Conservation (phyloP, 345 rosid genomes). For the Microthlaspi erraticum region DNA sequence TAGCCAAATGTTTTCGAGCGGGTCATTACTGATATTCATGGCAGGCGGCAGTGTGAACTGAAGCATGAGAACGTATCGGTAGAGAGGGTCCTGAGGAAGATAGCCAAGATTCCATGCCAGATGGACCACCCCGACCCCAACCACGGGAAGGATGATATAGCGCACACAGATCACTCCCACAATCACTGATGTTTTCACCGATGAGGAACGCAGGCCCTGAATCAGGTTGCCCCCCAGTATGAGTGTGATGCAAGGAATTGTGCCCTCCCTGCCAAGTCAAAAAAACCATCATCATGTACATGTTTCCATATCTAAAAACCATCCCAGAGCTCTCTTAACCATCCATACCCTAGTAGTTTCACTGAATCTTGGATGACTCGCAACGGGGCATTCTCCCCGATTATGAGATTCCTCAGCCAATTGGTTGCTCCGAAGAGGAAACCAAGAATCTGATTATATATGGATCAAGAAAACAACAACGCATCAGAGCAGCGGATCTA, state of each 20-base stretch:
- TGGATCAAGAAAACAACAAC: slow-evolving; percentile 13
- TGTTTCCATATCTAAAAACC: slow-evolving; percentile 11
- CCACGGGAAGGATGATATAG: slow-evolving; percentile 60
- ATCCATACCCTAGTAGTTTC: slow-evolving; percentile 76
- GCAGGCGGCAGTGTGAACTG: slow-evolving; percentile 95
- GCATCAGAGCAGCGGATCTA: slow-evolving; percentile 1
- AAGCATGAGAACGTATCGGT: slow-evolving; percentile 72
- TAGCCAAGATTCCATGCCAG: slow-evolving; percentile 71
- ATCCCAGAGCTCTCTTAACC: background rate
- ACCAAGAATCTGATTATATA: slow-evolving; percentile 82
- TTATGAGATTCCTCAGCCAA: slow-evolving; percentile 75
- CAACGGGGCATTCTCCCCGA: slow-evolving; percentile 75
- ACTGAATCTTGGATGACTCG: slow-evolving; percentile 82
- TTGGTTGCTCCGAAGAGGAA: slow-evolving; percentile 71
- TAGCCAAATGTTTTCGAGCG: slow-evolving; percentile 11
- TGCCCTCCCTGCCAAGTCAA: slow-evolving; percentile 71
- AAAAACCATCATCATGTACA: background rate
- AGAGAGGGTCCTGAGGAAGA: slow-evolving; percentile 79
- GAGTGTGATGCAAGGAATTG: slow-evolving; percentile 88
- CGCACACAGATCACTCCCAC: slow-evolving; percentile 67
- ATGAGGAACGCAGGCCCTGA: slow-evolving; percentile 78
- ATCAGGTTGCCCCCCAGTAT: slow-evolving; percentile 92
- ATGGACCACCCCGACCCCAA: slow-evolving; percentile 74
- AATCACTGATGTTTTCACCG: slow-evolving; percentile 56
- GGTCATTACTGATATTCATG: slow-evolving; percentile 73